Conservation (phyloP, 257 asterid genomes). For the Paraleonurus japonicus region DNA sequence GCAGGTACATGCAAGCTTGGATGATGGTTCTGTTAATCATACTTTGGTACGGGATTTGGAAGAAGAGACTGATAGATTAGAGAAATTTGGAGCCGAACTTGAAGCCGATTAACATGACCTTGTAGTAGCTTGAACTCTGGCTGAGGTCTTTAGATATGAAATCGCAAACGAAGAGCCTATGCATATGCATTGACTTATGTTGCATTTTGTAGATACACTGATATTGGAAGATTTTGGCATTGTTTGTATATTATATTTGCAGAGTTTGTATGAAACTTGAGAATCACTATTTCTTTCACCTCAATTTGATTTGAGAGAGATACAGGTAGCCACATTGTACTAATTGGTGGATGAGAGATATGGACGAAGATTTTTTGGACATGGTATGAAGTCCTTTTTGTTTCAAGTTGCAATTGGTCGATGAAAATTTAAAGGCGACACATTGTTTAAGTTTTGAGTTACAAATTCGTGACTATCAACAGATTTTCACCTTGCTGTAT, state of each 20-base stretch:
- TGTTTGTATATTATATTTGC: conserved; percentile 23
- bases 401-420: not conserved
- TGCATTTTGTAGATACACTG: conserved; percentile 16
- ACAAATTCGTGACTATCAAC: no score
- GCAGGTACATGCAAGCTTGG: conserved; percentile 73
- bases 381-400: not conserved
- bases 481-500: no score
- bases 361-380: not conserved
- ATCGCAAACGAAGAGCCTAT: conserved; percentile 19
- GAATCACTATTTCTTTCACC: not conserved
- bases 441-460: not conserved
- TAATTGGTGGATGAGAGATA: not conserved
- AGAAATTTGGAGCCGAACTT: conserved; percentile 88
- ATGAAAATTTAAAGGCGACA: not conserved
- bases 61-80: conserved; percentile 83
- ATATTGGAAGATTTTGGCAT: conserved; percentile 10
- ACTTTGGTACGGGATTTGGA: conserved; percentile 75
- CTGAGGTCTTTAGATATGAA: conserved; percentile 19
- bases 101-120: conserved; percentile 52
- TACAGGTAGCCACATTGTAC: not conserved
- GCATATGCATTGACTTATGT: conserved; percentile 19
- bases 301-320: not conserved
- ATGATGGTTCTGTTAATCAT: conserved; percentile 83
- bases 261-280: conserved; percentile 4
- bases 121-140: not conserved